Evolutionary conservation across 2,329 filamentous ascomycete genomes (phyloP).

Genomic region (Colletotrichum abscissum): DNA sequence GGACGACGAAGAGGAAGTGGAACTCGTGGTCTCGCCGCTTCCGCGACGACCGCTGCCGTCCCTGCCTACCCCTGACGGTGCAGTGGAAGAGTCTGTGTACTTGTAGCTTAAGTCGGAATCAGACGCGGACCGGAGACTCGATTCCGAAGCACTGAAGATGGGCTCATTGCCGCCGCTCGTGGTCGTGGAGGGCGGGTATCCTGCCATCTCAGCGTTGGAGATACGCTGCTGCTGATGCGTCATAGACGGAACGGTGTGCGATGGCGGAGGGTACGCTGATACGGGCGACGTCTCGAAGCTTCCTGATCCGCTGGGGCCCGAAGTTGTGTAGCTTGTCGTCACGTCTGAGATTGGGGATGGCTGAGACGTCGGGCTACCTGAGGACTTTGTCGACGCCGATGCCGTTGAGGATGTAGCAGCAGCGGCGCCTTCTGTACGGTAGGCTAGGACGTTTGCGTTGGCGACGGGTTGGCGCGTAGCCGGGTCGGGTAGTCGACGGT

Average conservation of each 20-base stretch:
- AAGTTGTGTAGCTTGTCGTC: slow-evolving; percentile 12
- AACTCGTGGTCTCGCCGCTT: slow-evolving; percentile 19
- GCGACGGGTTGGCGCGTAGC: slow-evolving; percentile 43
- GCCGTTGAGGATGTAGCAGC: slow-evolving; percentile 1
- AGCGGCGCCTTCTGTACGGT: slow-evolving; percentile 18
- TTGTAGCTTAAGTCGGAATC: slow-evolving; percentile 33
- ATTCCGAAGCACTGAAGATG: slow-evolving; percentile 34
- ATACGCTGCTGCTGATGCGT: slow-evolving; percentile 20
- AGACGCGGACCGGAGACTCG: slow-evolving; percentile 32
- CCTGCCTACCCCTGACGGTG: not conserved
- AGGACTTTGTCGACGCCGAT: slow-evolving; percentile 21
- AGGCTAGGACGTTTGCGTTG: slow-evolving; percentile 41
- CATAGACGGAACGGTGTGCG: slow-evolving; percentile 30
- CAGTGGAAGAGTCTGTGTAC: slow-evolving; percentile 28
- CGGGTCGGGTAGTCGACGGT: slow-evolving; percentile 49
- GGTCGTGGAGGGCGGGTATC: slow-evolving; percentile 28
- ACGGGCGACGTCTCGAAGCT: slow-evolving; percentile 20
- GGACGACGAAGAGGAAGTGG: not conserved
- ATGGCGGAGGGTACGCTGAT: slow-evolving; percentile 19
- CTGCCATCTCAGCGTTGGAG: slow-evolving; percentile 16
- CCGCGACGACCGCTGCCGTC: slow-evolving; percentile 12
- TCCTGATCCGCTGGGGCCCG: not conserved
- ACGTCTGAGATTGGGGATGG: slow-evolving; percentile 17
- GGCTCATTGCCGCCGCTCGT: slow-evolving; percentile 20
- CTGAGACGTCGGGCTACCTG: slow-evolving; percentile 10